Conservation (phyloP, 345 rosid genomes). For the Populus alba region DNA sequence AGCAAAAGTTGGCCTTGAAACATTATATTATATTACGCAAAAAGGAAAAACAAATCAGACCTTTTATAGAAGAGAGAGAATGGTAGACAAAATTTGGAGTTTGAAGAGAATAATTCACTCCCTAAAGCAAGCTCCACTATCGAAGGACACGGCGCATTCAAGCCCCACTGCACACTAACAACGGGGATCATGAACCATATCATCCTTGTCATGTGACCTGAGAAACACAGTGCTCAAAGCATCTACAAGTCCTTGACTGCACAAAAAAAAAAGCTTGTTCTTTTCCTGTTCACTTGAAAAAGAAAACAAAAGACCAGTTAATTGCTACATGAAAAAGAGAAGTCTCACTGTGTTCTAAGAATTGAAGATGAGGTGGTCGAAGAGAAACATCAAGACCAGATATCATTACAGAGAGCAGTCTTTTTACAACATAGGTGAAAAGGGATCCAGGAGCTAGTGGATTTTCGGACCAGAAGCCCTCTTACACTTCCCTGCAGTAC, state of each 20-base stretch:
- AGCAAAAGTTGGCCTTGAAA: background rate
- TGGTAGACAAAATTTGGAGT: background rate
- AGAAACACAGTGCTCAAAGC: background rate
- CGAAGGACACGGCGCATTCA: slow-evolving; percentile 15
- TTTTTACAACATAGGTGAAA: background rate
- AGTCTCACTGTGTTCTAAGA: too few species aligned
- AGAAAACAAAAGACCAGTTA: too few species aligned
- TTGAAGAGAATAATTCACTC: background rate
- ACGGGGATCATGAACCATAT: background rate
- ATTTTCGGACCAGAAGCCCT: background rate
- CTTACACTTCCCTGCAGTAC: background rate
- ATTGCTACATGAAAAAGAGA: too few species aligned
- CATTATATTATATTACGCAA: too few species aligned
- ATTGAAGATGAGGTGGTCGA: background rate
- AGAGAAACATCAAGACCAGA: background rate
- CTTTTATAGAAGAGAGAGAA: background rate
- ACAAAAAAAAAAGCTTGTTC: too few species aligned
- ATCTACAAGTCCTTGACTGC: background rate
- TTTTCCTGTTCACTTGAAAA: too few species aligned
- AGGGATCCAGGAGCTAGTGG: background rate
- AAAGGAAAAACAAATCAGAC: background rate
- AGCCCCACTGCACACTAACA: slow-evolving; percentile 32
- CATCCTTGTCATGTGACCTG: background rate
- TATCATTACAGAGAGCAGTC: background rate
- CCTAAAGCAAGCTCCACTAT: slow-evolving; percentile 27